phyloP scores from a whole-genome alignment of 768 basidiomycete species.

The Auricularia auricula-judae region DNA sequence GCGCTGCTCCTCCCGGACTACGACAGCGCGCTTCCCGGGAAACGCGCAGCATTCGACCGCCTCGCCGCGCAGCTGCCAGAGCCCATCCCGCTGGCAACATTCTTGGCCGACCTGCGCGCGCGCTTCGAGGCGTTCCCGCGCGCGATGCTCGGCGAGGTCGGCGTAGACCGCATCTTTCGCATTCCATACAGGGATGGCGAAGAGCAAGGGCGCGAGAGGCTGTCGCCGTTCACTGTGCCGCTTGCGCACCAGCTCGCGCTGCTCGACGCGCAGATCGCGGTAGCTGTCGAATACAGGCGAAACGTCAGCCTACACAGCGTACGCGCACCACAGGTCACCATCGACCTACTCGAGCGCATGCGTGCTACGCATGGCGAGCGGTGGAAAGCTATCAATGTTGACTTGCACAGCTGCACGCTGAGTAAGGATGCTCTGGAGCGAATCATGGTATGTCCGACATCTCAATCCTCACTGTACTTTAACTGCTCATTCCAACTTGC shows the following conservation, averaged over 20 bases:
- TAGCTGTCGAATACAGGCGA: constrained; percentile 70
- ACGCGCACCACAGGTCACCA: constrained; percentile 56
- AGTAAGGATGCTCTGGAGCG: constrained; percentile 63
- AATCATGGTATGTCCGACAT: constrained; percentile 47
- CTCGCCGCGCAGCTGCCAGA: constrained; percentile 62
- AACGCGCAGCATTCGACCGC: constrained; percentile 35
- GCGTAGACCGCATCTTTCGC: constrained; percentile 73
- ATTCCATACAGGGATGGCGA: constrained; percentile 37
- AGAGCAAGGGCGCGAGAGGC: constrained; percentile 25
- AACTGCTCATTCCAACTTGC: no score
- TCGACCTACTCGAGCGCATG: constrained; percentile 54
- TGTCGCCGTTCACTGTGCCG: constrained; percentile 72
- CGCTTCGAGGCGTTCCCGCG: constrained; percentile 51
- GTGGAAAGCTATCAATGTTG: constrained; percentile 65
- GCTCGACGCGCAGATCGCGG: constrained; percentile 71
- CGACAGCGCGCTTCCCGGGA: constrained; percentile 10
- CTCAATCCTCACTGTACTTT: no score
- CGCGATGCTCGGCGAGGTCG: constrained; percentile 90
- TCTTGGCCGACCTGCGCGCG: constrained; percentile 47
- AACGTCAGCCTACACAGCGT: constrained; percentile 87
- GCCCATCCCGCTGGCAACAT: constrained; percentile 48
- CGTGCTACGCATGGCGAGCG: constrained; percentile 40
- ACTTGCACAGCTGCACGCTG: constrained; percentile 84
- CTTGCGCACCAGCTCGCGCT: constrained; percentile 70
- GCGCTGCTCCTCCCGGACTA: constrained; percentile 44